Conservation (phyloP, 208 protist genomes). For the Wallacemonas sp. region DNA sequence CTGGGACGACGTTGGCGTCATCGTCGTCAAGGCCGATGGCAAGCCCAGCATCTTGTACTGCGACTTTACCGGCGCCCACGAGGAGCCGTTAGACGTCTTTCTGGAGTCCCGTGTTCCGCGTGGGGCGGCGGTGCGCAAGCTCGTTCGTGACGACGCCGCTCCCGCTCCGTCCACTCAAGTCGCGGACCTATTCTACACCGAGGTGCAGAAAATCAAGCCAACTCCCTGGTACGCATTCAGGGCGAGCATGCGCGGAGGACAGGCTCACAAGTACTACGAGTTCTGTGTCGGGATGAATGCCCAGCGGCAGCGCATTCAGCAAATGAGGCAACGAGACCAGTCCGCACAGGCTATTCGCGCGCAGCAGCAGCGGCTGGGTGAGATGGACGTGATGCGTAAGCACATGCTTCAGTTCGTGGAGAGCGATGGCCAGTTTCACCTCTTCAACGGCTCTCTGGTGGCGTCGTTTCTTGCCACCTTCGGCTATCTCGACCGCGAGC, state of each 20-base stretch:
- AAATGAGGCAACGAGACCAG: conserved; percentile 43
- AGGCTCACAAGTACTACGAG: conserved; percentile 80
- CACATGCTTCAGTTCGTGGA: conserved; percentile 49
- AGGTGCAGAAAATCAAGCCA: conserved; percentile 56
- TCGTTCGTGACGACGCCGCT: conserved; percentile 32
- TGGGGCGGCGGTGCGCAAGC: conserved; percentile 65
- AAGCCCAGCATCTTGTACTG: conserved; percentile 65
- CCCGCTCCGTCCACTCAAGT: conserved; percentile 30
- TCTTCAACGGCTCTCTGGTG: conserved; percentile 86
- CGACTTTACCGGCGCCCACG: conserved; percentile 64
- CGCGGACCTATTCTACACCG: conserved; percentile 42
- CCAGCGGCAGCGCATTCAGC: conserved; percentile 54
- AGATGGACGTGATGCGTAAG: conserved; percentile 76
- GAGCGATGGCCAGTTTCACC: conserved; percentile 31
- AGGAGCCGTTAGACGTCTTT: conserved; percentile 66
- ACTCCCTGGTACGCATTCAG: conserved; percentile 86
- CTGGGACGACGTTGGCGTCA: conserved; percentile 88
- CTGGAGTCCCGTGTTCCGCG: conserved; percentile 51
- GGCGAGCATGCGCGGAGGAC: conserved; percentile 55
- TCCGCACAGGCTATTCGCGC: conserved; percentile 49
- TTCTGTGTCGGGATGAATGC: conserved; percentile 64
- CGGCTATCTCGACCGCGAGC: conserved; percentile 62
- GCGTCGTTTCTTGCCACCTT: conserved; percentile 78
- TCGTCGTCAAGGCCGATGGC: conserved; percentile 39
- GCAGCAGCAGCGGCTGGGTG: conserved; percentile 52